Evolutionary conservation across 1,284 basidiomycete genomes (phyloP).

Genomic region (Ceratobasidium theobromae): DNA sequence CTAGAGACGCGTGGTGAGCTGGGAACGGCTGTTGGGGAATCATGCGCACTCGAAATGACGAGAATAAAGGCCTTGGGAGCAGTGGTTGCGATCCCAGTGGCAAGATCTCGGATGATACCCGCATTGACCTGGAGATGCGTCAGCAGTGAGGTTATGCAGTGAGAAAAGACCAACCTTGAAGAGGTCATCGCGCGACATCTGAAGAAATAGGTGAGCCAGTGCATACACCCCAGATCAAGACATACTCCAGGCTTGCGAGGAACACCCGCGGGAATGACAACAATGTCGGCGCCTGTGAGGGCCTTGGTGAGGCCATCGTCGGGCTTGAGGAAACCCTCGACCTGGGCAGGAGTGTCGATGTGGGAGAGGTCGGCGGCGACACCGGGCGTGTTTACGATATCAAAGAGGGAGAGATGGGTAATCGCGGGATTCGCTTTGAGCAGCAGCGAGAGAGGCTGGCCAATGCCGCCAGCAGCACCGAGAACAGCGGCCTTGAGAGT

Average conservation of each 20-base stretch:
- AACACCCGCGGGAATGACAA: conserved; percentile 97
- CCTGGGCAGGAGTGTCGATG: conserved; percentile 78
- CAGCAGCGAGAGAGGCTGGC: conserved; percentile 89
- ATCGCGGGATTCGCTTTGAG: conserved; percentile 84
- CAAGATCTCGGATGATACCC: conserved; percentile 92
- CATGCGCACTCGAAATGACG: conserved; percentile 73
- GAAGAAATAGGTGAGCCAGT: background rate
- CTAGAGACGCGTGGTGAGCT: conserved; percentile 11
- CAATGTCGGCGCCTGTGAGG: conserved; percentile 82
- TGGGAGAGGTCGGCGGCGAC: conserved; percentile 94
- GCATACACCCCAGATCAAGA: conserved; percentile 35
- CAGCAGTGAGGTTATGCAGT: background rate
- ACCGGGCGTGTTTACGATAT: conserved; percentile 97
- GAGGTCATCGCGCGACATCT: conserved; percentile 64
- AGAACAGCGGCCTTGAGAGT: conserved; percentile 95
- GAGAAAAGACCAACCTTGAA: conserved; percentile 72
- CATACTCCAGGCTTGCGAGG: conserved; percentile 92
- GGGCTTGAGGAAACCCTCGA: conserved; percentile 71
- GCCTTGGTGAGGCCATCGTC: conserved; percentile 82
- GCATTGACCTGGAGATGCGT: conserved; percentile 78
- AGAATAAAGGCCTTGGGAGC: conserved; percentile 92
- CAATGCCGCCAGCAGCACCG: conserved; percentile 91
- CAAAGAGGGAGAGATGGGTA: conserved; percentile 84
- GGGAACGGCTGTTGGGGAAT: background rate
- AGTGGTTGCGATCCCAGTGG: conserved; percentile 79